Evolutionary conservation across 495 filamentous ascomycete species (phyloP).

Genomic region (Penicillium canariense): DNA sequence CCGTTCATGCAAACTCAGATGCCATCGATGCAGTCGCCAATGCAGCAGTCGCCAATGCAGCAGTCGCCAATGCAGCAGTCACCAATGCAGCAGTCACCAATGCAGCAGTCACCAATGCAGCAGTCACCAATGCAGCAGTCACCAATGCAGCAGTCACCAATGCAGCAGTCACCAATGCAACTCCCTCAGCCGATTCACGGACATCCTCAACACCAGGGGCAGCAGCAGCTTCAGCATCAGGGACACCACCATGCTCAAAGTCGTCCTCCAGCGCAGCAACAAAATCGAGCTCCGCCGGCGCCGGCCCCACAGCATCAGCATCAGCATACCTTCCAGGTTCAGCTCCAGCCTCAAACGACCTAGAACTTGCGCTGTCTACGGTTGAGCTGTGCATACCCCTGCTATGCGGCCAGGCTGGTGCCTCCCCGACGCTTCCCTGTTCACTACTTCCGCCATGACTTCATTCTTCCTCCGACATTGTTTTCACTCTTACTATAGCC

Average conservation of each 20-base stretch:
- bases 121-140: no score
- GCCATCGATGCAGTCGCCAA: constrained; percentile 24
- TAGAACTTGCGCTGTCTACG: background rate
- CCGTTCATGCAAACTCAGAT: constrained; percentile 27
- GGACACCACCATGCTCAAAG: constrained; percentile 1
- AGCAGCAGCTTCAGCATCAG: constrained; percentile 11
- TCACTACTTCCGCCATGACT: background rate
- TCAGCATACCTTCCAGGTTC: constrained; percentile 31
- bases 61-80: constrained; percentile 20
- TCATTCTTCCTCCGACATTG: background rate
- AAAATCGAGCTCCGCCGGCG: constrained; percentile 16
- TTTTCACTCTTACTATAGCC: background rate
- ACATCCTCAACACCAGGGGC: constrained; percentile 9
- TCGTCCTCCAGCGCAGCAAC: constrained; percentile 11
- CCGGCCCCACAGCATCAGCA: constrained; percentile 31
- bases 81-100: constrained; percentile 19
- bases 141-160: no score
- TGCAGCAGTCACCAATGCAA: constrained; percentile 20
- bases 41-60: constrained; percentile 21
- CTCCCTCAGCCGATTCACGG: constrained; percentile 9
- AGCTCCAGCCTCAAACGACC: constrained; percentile 25
- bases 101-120: constrained; percentile 20
- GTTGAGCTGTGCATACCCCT: background rate
- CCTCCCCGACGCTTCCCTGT: background rate
- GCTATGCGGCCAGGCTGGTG: background rate